Evolutionary conservation across 108 stramenopile species (phyloP).

Genomic region (Pseudonitzschia pungens): DNA sequence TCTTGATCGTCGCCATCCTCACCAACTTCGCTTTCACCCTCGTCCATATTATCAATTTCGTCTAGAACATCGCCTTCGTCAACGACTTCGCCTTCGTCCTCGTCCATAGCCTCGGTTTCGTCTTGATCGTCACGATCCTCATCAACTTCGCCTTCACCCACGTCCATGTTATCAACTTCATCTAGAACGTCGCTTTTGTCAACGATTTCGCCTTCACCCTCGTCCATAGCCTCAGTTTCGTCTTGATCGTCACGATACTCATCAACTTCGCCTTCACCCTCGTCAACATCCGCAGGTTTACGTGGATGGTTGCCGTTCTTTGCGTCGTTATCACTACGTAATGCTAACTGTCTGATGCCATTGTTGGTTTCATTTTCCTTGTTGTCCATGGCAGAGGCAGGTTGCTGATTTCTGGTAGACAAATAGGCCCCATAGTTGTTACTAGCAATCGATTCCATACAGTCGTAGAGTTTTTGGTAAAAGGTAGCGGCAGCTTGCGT

Average conservation of each 20-base stretch:
- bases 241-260: background rate
- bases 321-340: background rate
- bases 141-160: slow-evolving; percentile 2
- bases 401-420: background rate
- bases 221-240: background rate
- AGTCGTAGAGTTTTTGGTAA: slow-evolving; percentile 67
- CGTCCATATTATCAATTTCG: background rate
- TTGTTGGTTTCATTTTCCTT: background rate
- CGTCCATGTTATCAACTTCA: background rate
- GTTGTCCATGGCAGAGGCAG: too few species aligned
- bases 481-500: slow-evolving; percentile 56
- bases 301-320: background rate
- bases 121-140: background rate
- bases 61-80: background rate
- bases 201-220: background rate
- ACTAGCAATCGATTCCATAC: slow-evolving; percentile 63
- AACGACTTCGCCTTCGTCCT: background rate
- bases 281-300: too few species aligned
- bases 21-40: background rate
- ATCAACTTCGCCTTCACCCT: slow-evolving; percentile 1
- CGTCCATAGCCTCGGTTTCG: background rate
- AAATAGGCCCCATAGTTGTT: slow-evolving; percentile 45
- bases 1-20: background rate
- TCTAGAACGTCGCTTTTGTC: background rate
- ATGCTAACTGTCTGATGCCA: background rate